Base-by-base conservation (phyloP, 306 rosid genomes). In the Ammopiptanthus mongolicus region DNA sequence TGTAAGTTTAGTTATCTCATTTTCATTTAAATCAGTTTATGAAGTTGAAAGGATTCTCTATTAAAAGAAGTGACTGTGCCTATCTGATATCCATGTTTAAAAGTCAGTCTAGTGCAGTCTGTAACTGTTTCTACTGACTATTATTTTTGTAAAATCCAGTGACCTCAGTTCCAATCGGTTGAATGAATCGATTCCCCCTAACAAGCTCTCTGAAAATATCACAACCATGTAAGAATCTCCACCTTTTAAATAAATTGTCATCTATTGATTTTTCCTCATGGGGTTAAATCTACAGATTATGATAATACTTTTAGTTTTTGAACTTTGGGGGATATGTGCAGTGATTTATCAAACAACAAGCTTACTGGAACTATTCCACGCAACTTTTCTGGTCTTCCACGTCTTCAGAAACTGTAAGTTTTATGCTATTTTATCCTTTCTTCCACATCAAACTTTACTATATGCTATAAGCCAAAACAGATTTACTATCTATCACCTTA, bases 161-260 rank as follows among this genome's bases (percentile, higher is more conserved):
- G 99, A 96, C 81, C 93, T 96, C 50, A 87, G 98, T 77, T 82
- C 65, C 65, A 96, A 96, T 75, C 87, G 69, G 80, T 86, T 96
- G 71, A 96, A 68, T 58, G 98, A 78, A 87, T 70, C 96, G 9
- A 72, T 96, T 74, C 98, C 99, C 62, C 19, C 17, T 19, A 57
- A 71, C 58, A 86, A 42, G 81, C 89, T 92, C 75, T 78, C 97
- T 17, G 88, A 74, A 39, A 63, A 78, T 14, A 91, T 90, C 85
- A 96, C 91, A 28, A 89, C 99, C 25, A 90, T 96, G 99, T 96
- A 88, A 87, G 96, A 33, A 60, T 81, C 85, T 80, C 75, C 29
- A 58, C 78, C 74, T 44, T 75, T 64, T 44, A 78, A 76, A 65
- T 73, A 6, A 59, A 58, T 21, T 68, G 42, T 52, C 14, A 9